These are phyloP conservation scores for Vanilla planifolia DNA, from an alignment of 106 monocot species.

Conservation along the genomic window DNA sequence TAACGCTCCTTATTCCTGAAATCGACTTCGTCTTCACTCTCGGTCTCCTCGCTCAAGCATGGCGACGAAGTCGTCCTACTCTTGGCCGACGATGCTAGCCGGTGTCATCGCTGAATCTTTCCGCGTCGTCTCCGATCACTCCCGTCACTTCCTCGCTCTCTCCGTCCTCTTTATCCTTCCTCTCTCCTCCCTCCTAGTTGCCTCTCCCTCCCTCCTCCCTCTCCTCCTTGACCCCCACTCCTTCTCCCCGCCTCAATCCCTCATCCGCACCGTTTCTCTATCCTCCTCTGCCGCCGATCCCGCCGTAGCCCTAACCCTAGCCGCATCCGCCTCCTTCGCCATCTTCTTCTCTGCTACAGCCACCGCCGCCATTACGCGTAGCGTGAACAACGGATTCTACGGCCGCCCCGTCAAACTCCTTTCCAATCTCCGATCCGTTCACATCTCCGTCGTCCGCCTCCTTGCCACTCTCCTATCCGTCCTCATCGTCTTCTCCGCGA, in stretches of 20 bases:
- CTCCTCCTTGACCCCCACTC: not conserved
- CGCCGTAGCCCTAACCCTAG: not conserved
- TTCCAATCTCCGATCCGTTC: not conserved
- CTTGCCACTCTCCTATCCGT: conserved; percentile 3
- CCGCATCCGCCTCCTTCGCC: conserved; percentile 6
- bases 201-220: conserved; percentile 8
- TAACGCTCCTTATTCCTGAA: too few species aligned
- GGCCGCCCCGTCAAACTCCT: conserved; percentile 11
- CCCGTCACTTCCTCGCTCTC: conserved; percentile 16
- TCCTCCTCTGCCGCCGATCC: not conserved
- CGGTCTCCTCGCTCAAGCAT: too few species aligned
- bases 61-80: conserved; percentile 2
- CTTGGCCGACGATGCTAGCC: conserved; percentile 12
- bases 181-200: conserved; percentile 7
- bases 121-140: conserved; percentile 12
- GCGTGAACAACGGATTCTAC: conserved; percentile 11
- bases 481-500: conserved; percentile 6
- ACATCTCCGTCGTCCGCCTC: conserved; percentile 9
- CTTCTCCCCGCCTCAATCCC: not conserved
- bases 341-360: not conserved
- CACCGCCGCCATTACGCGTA: conserved; percentile 3
- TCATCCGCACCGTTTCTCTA: not conserved
- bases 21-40: too few species aligned
- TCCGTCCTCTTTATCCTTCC: conserved; percentile 8
- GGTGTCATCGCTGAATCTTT: conserved; percentile 5